Conservation (phyloP, 2,329 filamentous ascomycete species). For the Ophiosphaerella narmari region DNA sequence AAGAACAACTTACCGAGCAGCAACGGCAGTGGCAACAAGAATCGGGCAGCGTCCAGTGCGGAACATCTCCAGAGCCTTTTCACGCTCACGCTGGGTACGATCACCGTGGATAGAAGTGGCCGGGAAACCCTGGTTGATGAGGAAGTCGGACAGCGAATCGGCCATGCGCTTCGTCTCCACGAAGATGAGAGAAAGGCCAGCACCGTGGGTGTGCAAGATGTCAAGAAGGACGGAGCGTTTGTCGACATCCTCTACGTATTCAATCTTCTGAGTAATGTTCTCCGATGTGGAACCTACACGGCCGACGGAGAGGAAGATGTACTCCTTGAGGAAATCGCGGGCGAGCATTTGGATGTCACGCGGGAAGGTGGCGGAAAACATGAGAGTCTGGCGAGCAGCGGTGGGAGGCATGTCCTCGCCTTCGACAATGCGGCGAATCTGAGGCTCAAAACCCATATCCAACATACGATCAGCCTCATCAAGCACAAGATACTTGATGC, state of each 20-base stretch:
- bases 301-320: slow-evolving; percentile 97
- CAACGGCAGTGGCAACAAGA: slow-evolving; percentile 94
- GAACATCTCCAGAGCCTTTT: slow-evolving; percentile 97
- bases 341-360: slow-evolving; percentile 99
- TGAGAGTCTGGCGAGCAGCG: slow-evolving; percentile 89
- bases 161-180: slow-evolving; percentile 99
- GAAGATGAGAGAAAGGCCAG: slow-evolving; percentile 91
- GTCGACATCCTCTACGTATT: slow-evolving; percentile 95
- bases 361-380: slow-evolving; percentile 99
- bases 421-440: slow-evolving; percentile 98
- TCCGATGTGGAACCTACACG: slow-evolving; percentile 99
- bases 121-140: slow-evolving; percentile 98
- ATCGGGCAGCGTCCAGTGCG: slow-evolving; percentile 94
- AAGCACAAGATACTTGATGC: slow-evolving; percentile 99
- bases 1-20: slow-evolving; percentile 61
- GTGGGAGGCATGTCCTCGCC: slow-evolving; percentile 95
- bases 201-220: slow-evolving; percentile 92
- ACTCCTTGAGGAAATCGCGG: slow-evolving; percentile 98
- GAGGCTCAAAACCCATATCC: slow-evolving; percentile 99
- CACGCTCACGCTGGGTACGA: slow-evolving; percentile 97
- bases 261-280: slow-evolving; percentile 99
- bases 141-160: slow-evolving; percentile 94
- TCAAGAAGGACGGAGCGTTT: slow-evolving; percentile 98
- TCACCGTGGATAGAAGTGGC: slow-evolving; percentile 99
- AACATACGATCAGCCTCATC: slow-evolving; percentile 99